These are phyloP conservation scores for Wickerhamomyces rabaulensis DNA, from an alignment of 805 yeast genomes.

Conservation along the genomic window DNA sequence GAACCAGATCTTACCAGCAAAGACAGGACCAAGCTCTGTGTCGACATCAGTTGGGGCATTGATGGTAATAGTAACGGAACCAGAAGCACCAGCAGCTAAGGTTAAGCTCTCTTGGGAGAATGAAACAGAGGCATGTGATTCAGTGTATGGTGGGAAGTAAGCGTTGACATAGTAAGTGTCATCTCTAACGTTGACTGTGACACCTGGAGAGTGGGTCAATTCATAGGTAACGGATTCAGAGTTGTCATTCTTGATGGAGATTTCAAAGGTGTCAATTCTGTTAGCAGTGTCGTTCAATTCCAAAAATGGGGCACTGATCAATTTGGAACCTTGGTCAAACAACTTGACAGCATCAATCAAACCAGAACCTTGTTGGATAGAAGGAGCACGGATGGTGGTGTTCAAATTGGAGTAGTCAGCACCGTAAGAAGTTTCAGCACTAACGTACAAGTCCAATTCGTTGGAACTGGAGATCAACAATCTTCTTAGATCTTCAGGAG, in stretches of 20 bases:
- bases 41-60: slow-evolving; percentile 3
- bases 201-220: slow-evolving; percentile 5
- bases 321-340: slow-evolving; percentile 6
- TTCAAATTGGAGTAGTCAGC: slow-evolving; percentile 2
- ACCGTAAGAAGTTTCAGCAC: neutral
- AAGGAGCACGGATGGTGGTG: slow-evolving; percentile 5
- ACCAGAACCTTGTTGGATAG: slow-evolving; percentile 15
- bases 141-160: slow-evolving; percentile 8
- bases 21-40: slow-evolving; percentile 4
- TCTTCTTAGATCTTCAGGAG: slow-evolving; percentile 3
- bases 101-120: slow-evolving; percentile 3
- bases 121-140: slow-evolving; percentile 4
- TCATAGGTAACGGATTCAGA: slow-evolving; percentile 7
- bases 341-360: slow-evolving; percentile 9
- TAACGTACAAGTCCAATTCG: slow-evolving; percentile 1
- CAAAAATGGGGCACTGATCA: slow-evolving; percentile 5
- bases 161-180: neutral
- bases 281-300: slow-evolving; percentile 12
- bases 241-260: slow-evolving; percentile 7
- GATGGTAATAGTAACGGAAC: slow-evolving; percentile 7
- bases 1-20: slow-evolving; percentile 10
- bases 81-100: slow-evolving; percentile 11
- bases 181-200: slow-evolving; percentile 7
- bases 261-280: slow-evolving; percentile 11
- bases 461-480: slow-evolving; percentile 5